A percentile compares a stretch with the other conserved stretches of the same genome.
Conservation (phyloP, 257 asterid genomes). For the Ligustrum vulgare region DNA sequence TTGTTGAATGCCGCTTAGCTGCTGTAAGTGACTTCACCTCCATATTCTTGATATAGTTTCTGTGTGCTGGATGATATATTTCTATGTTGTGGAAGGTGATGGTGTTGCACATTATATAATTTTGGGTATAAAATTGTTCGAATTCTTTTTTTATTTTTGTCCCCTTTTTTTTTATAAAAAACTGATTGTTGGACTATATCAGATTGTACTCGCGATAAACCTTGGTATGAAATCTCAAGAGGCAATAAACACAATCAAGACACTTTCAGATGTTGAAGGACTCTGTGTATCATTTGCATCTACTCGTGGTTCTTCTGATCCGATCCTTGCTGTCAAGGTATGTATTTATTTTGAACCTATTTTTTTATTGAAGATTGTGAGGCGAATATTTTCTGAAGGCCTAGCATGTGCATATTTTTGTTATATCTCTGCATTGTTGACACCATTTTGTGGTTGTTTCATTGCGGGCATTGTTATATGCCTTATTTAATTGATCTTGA, state of each 20-base stretch:
- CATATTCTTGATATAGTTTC: conserved; percentile 2
- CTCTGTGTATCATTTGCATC: conserved; percentile 73
- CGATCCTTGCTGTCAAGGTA: conserved; percentile 84
- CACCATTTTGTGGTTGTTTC: background rate
- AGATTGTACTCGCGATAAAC: conserved; percentile 82
- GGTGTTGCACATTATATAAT: background rate
- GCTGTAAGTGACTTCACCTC: conserved; percentile 53
- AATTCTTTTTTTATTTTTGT: background rate
- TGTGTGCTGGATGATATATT: background rate
- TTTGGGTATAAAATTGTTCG: background rate
- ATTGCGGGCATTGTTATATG: background rate
- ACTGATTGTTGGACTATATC: conserved; percentile 26
- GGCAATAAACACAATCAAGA: conserved; percentile 66
- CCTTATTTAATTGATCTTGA: conserved; percentile 1
- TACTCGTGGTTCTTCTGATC: conserved; percentile 71
- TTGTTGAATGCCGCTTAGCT: conserved; percentile 92
- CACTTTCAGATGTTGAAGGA: conserved; percentile 93
- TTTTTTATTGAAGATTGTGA: background rate
- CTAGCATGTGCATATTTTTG: background rate
- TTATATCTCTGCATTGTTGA: background rate
- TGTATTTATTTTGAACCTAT: background rate
- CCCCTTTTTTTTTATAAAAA: background rate
- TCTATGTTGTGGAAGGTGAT: background rate
- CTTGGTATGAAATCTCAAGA: conserved; percentile 77
- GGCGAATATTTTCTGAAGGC: background rate